Base-by-base conservation (phyloP, 2,329 filamentous ascomycete genomes). In the Fusarium scirpi region DNA sequence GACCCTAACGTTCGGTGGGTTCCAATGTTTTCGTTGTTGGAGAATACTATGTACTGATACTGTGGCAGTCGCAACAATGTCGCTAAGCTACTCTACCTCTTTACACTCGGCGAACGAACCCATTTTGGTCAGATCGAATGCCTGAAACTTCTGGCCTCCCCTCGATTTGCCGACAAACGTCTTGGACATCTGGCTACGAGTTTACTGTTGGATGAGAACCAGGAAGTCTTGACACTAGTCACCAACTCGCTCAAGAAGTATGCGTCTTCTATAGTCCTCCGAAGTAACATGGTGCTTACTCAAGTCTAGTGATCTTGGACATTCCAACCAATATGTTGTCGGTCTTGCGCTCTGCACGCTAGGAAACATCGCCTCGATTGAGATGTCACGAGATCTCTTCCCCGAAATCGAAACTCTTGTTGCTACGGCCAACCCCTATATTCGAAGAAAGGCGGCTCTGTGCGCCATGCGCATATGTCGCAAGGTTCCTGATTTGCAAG, bases 41-140 rank as follows among this genome's bases (percentile, higher is more conserved):
- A 20, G 40, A n/a, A 34, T 44, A 20, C 27, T 20, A 16, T 16
- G 54, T 65, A 48, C 58, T 72, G 62, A 74, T 60, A 55, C 74
- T 66, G 48, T 67, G 58, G 47, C 54, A 98, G 95, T 84, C 91
- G 96, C 79, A 99, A 99, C 86, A 99, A 99, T 87, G 96, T 99
- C 76, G 94, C 96, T 65, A 99, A 99, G 83, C 89, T 99, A 38
- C 89, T 99, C 41, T 99, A 99, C 80, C 93, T 99, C 66, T 99
- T 99, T 82, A 99, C 96, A 2, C 88, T 99, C 44, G 96, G 96
- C 71, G 96, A 99, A 83, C 90, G 96, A 77, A 99, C 96, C 61
- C 96, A 99, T 82, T 99, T 99, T 80, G 96, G 96, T 54, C 96
- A 99, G 86, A 99, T 99, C 79, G 96, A 99, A 89, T 99, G 96